Conservation (phyloP, 2,329 filamentous ascomycete genomes). For the Harringtonia aguacate region DNA sequence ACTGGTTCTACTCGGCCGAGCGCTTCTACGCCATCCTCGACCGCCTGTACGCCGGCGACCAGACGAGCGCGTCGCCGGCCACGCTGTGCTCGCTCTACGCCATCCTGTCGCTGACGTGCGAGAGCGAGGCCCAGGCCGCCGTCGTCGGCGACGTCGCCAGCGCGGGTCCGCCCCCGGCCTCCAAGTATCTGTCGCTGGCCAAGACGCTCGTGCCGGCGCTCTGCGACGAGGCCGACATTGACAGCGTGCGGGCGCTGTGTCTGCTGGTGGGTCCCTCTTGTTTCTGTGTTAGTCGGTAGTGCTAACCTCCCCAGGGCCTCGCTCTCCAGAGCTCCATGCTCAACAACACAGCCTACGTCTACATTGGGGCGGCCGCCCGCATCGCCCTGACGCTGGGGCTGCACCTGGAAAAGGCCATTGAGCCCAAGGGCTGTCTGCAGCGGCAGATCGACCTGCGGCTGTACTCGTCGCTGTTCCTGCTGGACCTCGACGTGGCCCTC, state of each 20-base stretch:
- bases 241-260: constrained; percentile 17
- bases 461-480: constrained; percentile 15
- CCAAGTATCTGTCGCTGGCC: constrained; percentile 15
- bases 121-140: constrained; percentile 13
- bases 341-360: constrained; percentile 17
- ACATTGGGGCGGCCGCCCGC: constrained; percentile 16
- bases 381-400: constrained; percentile 17
- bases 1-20: constrained; percentile 18
- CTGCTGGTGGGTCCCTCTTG: constrained; percentile 10
- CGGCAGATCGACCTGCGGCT: constrained; percentile 16
- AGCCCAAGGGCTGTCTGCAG: constrained; percentile 14
- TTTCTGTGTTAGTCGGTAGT: neutral
- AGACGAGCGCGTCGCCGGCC: constrained; percentile 13
- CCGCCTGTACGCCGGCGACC: constrained; percentile 16
- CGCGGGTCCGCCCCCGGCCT: constrained; percentile 8
- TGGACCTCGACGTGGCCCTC: constrained; percentile 17
- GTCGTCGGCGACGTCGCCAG: constrained; percentile 1
- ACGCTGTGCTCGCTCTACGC: constrained; percentile 17
- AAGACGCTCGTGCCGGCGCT: constrained; percentile 15
- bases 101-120: constrained; percentile 16
- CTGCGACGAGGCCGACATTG: constrained; percentile 16
- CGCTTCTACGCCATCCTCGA: constrained; percentile 16
- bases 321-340: constrained; percentile 15
- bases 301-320: constrained; percentile 12
- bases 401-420: constrained; percentile 13